Evolutionary conservation across 306 rosid species (phyloP), one percentile per base, ranked within the genome.

Genomic region (Prunus armeniaca): DNA sequence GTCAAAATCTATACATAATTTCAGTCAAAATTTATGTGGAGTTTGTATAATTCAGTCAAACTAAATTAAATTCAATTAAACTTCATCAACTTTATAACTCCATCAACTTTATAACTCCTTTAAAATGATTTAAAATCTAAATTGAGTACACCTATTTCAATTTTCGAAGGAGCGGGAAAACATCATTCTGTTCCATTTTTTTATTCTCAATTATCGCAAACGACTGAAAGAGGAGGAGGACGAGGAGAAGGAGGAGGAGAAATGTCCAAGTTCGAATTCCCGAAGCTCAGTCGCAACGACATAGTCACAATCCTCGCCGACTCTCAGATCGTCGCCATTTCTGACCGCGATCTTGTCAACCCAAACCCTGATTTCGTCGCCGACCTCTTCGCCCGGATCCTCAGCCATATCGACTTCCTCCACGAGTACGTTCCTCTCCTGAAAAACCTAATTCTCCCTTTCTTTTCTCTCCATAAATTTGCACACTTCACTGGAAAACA

Each of bases 191-290:
- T 12, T 47, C 5, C 51, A 0, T 47, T 47, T 47, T 13, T 2
- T 12, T 1, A 1, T 12, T 13, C 5, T 13, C 52, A 47, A 11
- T 47, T 13, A 47, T 47, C 15, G 12, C 52, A 47, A 47, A 47
- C 52, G 52, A 11, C 13, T 63, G 67, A 27, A 20, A 20, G 19
- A 12, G 17, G 32, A 20, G 47, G 0, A 2, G 17, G 4, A 72
- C 3, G 15, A 10, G 15, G 51, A 55, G 22, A 22, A 17, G 82
- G 15, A 10, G 11, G 52, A 11, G 0, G 14, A 55, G 22, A 51
- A 17, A 83, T 83, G 91, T 91, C 98, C 17, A 91, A 88, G 83
- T 91, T 67, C 87, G 90, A 85, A 50, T 89, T 86, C 67, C 96
- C 90, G 11, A 80, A 80, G 83, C 85, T 94, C 0, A 49, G 80